Base-by-base conservation (phyloP, 805 yeast species). In the Spathaspora passalidarum region DNA sequence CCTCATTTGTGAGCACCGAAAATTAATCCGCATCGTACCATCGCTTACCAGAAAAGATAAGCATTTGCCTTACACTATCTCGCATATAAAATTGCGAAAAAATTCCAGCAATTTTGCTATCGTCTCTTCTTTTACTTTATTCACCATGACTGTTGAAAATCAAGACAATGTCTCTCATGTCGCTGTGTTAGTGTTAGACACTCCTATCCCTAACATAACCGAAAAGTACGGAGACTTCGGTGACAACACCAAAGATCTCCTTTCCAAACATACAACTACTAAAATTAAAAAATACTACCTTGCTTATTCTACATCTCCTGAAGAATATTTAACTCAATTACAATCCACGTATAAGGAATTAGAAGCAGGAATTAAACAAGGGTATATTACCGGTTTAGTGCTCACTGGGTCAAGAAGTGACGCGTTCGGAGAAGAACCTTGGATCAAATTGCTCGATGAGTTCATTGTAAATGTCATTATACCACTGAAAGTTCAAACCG, bases 391-490 rank as follows among this genome's bases (percentile, higher is more conserved):
- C 21, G 79, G 78, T 0, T 63, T 77, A n/a, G 63, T 79, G 49
- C 51, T 80, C 20, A 79, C 83, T 0, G 85, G 85, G 0, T 79
- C 84, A 2, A 62, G 73, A 36, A 43, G 68, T 13, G 83, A 79
- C 53, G 61, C 81, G 0, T 78, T 70, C 56, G 71, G 59, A 21
- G 54, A 54, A 1, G 62, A 66, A 9, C 56, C 59, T 18, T 77
- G 81, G 82, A 68, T 80, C 38, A 45, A 56, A 22, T 56, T 55
- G 10, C 56, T 80, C 35, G 63, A 66, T 32, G 57, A 63, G 3
- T 79, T 69, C 56, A 46, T 72, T 23, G 49, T 52, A 4, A 47
- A 52, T 20, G 48, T 49, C 4, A 46, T 61, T 5, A 55, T 51
- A 20, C 29, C 42, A 11, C 22, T 48, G 25, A 29, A 38, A 7